Evolutionary conservation across 495 filamentous ascomycete species (phyloP).

Genomic region (Evansstolkia leycettana): DNA sequence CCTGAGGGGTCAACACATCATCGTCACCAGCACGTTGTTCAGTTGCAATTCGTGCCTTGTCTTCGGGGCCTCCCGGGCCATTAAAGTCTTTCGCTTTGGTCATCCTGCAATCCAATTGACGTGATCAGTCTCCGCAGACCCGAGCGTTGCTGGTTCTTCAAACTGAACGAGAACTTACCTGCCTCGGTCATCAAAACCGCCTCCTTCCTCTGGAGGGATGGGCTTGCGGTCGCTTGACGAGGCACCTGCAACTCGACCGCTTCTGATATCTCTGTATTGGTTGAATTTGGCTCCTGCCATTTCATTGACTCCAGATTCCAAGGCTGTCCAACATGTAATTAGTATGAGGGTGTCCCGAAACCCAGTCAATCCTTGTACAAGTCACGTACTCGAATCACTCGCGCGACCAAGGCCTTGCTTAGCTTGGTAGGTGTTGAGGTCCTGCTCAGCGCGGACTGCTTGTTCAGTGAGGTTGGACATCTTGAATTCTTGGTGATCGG

Average conservation of each 20-base stretch:
- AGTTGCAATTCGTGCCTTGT: conserved; percentile 25
- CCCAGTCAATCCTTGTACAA: neutral
- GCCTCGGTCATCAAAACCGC: conserved; percentile 32
- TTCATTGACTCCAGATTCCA: conserved; percentile 42
- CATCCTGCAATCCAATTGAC: conserved; percentile 10
- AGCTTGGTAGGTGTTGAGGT: conserved; percentile 41
- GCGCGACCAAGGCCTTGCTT: conserved; percentile 32
- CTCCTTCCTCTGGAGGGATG: conserved; percentile 41
- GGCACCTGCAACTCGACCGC: conserved; percentile 33
- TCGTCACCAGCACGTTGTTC: conserved; percentile 30
- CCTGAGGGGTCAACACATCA: conserved; percentile 22
- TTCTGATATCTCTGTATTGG: conserved; percentile 24
- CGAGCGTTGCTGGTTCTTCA: too few relatives aligned
- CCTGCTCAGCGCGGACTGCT: conserved; percentile 35
- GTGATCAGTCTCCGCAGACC: too few relatives aligned
- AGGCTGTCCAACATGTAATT: conserved; percentile 14
- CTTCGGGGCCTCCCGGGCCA: conserved; percentile 39
- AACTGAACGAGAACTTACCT: conserved; percentile 11
- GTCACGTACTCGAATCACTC: conserved; percentile 34
- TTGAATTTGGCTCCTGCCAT: conserved; percentile 32
- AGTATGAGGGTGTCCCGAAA: too few relatives aligned
- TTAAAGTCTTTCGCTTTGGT: conserved; percentile 37
- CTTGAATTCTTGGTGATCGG: neutral
- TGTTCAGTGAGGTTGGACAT: conserved; percentile 12
- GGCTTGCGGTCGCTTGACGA: conserved; percentile 35